These are phyloP conservation scores for Exidia glandulosa DNA, from an alignment of 768 basidiomycete species.

Conservation along the genomic window DNA sequence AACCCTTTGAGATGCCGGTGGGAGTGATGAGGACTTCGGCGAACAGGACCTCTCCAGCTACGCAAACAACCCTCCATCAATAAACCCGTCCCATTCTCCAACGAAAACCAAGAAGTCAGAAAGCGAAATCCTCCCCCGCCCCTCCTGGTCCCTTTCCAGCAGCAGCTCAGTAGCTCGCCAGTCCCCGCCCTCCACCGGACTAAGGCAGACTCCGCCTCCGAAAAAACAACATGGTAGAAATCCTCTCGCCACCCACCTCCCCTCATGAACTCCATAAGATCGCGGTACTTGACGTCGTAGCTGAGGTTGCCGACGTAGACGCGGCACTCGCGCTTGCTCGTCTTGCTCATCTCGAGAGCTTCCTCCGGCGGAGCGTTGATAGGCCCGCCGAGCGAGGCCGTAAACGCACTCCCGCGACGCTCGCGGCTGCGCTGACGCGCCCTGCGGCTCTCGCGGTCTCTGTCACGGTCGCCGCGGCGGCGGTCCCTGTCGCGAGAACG, in stretches of 20 bases:
- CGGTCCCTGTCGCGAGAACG: conserved; percentile 49
- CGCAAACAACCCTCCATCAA: conserved; percentile 86
- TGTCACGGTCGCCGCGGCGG: conserved; percentile 39
- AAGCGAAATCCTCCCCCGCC: conserved; percentile 11
- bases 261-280: conserved; percentile 99
- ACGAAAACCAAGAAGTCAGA: background rate
- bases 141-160: conserved; percentile 19
- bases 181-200: conserved; percentile 16
- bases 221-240: conserved; percentile 18
- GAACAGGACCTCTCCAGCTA: conserved; percentile 99
- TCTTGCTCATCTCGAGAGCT: conserved; percentile 89
- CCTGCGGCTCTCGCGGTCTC: background rate
- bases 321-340: conserved; percentile 94
- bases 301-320: conserved; percentile 98
- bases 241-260: conserved; percentile 93
- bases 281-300: conserved; percentile 97
- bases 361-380: conserved; percentile 90
- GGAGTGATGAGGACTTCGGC: conserved; percentile 98
- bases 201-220: conserved; percentile 23
- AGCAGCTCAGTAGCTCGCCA: conserved; percentile 4
- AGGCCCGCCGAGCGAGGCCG: conserved; percentile 75
- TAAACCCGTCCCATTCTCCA: conserved; percentile 52
- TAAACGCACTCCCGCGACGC: conserved; percentile 42
- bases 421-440: conserved; percentile 5
- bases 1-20: conserved; percentile 94